Evolutionary conservation across 345 rosid species (phyloP).

Genomic region (Euclidium syriacum): DNA sequence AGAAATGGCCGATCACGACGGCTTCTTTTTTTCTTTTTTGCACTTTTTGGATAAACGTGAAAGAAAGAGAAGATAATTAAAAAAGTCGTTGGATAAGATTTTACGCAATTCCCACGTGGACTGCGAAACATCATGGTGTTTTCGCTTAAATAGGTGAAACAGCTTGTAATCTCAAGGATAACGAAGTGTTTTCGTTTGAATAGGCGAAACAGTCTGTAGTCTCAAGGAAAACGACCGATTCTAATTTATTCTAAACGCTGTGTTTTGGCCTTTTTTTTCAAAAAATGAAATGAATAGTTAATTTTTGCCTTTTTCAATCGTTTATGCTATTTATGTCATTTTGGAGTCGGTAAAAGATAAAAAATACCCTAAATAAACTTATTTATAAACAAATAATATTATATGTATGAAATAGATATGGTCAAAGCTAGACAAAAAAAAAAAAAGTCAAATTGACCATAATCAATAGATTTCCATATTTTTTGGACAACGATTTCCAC

Average conservation of each 20-base stretch:
- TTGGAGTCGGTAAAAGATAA: too few species aligned
- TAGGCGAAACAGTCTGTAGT: background rate
- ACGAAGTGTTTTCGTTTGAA: background rate
- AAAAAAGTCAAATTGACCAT: too few species aligned
- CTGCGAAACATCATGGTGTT: background rate
- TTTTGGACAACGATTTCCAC: too few species aligned
- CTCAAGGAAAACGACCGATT: background rate
- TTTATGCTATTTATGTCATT: too few species aligned
- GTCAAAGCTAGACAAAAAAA: too few species aligned
- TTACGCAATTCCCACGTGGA: conserved; percentile 26
- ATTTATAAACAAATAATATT: too few species aligned
- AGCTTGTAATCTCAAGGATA: too few species aligned
- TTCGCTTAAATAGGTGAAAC: background rate
- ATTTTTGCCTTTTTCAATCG: too few species aligned
- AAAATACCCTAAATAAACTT: too few species aligned
- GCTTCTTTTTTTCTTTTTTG: background rate
- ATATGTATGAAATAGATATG: too few species aligned
- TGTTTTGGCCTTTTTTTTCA: background rate
- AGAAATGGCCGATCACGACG: conserved; percentile 29
- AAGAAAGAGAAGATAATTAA: background rate
- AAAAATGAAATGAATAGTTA: too few species aligned
- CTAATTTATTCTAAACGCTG: background rate
- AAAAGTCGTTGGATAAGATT: conserved; percentile 25
- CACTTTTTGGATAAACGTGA: conserved; percentile 7
- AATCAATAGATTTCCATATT: too few species aligned